Conservation (phyloP, 2,329 filamentous ascomycete species). For the Scytalidium lignicola region DNA sequence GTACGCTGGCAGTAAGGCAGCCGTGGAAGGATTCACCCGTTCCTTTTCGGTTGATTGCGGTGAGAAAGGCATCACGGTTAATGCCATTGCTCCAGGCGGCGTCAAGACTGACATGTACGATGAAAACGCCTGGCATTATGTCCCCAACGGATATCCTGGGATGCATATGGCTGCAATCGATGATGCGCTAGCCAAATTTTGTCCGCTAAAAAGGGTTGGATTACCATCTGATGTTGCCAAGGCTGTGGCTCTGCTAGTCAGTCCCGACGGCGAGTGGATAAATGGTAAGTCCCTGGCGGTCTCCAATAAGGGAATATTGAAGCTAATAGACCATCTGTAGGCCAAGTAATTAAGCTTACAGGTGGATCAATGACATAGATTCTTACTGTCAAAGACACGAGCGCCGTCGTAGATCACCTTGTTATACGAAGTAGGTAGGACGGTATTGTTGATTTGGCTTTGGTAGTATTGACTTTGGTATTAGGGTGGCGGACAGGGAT, state of each 20-base stretch:
- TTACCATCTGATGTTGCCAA: slow-evolving; percentile 51
- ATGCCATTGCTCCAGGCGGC: slow-evolving; percentile 61
- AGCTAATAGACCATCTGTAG: slow-evolving; percentile 6
- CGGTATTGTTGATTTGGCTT: no score
- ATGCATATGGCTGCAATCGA: slow-evolving; percentile 50
- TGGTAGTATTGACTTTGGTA: no score
- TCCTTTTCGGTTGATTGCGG: slow-evolving; percentile 61
- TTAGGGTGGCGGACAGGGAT: no score
- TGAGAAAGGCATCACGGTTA: slow-evolving; percentile 56
- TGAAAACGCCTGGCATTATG: slow-evolving; percentile 52
- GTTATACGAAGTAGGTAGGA: no score
- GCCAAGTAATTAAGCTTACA: slow-evolving; percentile 21
- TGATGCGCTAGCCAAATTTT: slow-evolving; percentile 47
- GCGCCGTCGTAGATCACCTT: no score
- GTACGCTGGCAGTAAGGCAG: slow-evolving; percentile 60
- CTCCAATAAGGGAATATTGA: neutral
- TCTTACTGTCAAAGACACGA: no score
- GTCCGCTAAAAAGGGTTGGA: slow-evolving; percentile 55
- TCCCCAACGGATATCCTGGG: slow-evolving; percentile 48
- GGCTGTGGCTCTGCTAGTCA: slow-evolving; percentile 35
- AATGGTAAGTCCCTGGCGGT: slow-evolving; percentile 43
- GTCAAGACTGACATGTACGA: slow-evolving; percentile 64
- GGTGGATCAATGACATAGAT: slow-evolving; percentile 12
- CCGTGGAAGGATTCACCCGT: slow-evolving; percentile 58
- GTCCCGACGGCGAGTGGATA: slow-evolving; percentile 58